phyloP scores from a whole-genome alignment of 2,329 filamentous ascomycete species.

The Pseudocercospora fijiensis region DNA sequence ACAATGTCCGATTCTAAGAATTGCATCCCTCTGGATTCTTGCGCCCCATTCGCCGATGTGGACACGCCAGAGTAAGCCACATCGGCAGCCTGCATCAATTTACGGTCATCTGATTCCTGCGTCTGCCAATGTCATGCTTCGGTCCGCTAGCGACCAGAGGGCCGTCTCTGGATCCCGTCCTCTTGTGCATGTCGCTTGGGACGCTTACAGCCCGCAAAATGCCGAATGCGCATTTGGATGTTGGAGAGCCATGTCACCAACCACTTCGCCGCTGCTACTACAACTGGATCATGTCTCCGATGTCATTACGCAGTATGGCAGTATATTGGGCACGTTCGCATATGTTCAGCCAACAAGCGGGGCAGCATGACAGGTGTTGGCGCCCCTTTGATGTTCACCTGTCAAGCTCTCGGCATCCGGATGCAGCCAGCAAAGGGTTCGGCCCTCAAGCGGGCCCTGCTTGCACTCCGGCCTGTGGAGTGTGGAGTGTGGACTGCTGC shows the following conservation, averaged over 20 bases:
- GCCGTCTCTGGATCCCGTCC: conserved; percentile 19
- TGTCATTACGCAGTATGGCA: neutral
- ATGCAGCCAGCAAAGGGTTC: conserved; percentile 23
- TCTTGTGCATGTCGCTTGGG: conserved; percentile 23
- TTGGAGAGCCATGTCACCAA: conserved; percentile 10
- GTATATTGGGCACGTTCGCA: conserved; percentile 6
- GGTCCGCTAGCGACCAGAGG: conserved; percentile 12
- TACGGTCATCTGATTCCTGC: conserved; percentile 25
- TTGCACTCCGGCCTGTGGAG: neutral
- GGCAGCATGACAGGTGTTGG: neutral
- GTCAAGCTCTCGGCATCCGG: conserved; percentile 16
- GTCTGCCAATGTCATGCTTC: conserved; percentile 32
- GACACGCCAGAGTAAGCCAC: conserved; percentile 21
- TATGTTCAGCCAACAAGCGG: neutral
- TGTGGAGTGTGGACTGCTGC: too few relatives aligned
- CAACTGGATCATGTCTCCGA: neutral
- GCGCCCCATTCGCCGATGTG: conserved; percentile 23
- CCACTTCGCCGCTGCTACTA: neutral
- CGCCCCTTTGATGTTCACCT: neutral
- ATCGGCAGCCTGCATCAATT: conserved; percentile 24
- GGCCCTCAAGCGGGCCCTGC: conserved; percentile 17
- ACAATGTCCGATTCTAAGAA: conserved; percentile 12
- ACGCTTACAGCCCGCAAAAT: conserved; percentile 19
- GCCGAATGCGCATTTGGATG: conserved; percentile 11
- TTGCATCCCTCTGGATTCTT: conserved; percentile 16